Percentiles rank a stretch among this genome's conserved stretches.
Conservation (phyloP, 1,284 basidiomycete species). For the Cryptococcus wingfieldii region DNA sequence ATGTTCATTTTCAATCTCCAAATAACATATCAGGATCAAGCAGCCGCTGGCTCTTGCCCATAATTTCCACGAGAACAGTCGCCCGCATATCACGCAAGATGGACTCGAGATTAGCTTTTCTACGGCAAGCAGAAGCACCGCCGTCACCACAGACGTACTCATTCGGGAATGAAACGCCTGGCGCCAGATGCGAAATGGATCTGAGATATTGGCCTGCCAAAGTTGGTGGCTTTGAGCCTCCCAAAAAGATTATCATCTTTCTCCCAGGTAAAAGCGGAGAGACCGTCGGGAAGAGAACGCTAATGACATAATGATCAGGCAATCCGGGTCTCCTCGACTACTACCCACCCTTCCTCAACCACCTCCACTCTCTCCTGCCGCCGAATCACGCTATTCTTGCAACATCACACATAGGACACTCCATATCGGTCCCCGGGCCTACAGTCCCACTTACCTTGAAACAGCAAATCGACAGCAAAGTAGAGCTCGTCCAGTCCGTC, state of each 20-base stretch:
- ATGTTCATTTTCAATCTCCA: neutral
- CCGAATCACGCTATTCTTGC: conserved; percentile 40
- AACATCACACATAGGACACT: conserved; percentile 46
- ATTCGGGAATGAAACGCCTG: conserved; percentile 7
- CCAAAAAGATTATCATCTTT: conserved; percentile 32
- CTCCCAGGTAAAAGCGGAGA: conserved; percentile 28
- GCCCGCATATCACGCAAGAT: neutral
- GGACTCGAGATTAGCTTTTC: conserved; percentile 15
- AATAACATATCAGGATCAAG: neutral
- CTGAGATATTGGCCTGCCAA: conserved; percentile 38
- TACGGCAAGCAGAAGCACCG: conserved; percentile 1
- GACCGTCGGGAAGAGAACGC: neutral
- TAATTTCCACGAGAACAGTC: no score
- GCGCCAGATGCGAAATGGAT: conserved; percentile 15
- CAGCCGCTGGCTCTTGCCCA: no score
- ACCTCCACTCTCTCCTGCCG: conserved; percentile 39
- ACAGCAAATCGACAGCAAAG: conserved; percentile 39
- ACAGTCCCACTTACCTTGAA: conserved; percentile 29
- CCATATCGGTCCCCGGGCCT: conserved; percentile 23
- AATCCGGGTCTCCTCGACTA: conserved; percentile 48
- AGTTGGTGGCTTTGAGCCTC: conserved; percentile 6
- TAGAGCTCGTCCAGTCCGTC: conserved; percentile 37
- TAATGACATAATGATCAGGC: conserved; percentile 20
- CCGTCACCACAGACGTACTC: conserved; percentile 6
- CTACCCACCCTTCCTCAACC: conserved; percentile 42